Percentiles rank a stretch among this genome's conserved stretches.
These are phyloP conservation scores for Madurella mycetomatis DNA, from an alignment of 2,329 filamentous ascomycete genomes.

Conservation along the genomic window DNA sequence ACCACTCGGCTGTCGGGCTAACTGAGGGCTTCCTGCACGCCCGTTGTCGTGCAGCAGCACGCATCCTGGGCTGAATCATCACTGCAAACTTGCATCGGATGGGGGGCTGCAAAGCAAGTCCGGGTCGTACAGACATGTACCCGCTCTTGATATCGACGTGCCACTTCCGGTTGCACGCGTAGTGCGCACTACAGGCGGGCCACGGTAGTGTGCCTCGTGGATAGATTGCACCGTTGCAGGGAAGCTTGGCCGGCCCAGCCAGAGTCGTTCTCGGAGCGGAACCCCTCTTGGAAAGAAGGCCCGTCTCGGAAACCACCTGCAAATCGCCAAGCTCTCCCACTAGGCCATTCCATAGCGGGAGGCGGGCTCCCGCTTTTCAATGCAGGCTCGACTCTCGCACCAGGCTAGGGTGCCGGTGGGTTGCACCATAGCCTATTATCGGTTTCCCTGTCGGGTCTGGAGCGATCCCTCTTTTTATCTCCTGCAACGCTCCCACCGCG, in stretches of 20 bases:
- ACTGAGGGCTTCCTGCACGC: slow-evolving; percentile 2
- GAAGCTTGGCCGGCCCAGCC: background rate
- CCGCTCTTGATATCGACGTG: no score
- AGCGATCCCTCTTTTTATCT: slow-evolving; percentile 21
- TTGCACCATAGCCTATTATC: slow-evolving; percentile 18
- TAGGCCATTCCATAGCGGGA: slow-evolving; percentile 21
- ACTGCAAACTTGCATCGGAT: background rate
- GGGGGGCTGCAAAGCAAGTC: no score
- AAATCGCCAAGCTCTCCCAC: slow-evolving; percentile 13
- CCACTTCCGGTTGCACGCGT: no score
- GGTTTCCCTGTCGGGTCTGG: slow-evolving; percentile 8
- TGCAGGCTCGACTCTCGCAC: slow-evolving; percentile 18
- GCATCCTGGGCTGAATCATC: slow-evolving; percentile 6
- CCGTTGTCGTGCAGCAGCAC: slow-evolving; percentile 16
- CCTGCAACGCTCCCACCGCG: slow-evolving; percentile 16
- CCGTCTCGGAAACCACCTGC: slow-evolving; percentile 14
- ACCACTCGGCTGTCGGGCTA: no score
- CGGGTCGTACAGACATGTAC: no score
- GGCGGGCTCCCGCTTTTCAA: slow-evolving; percentile 27
- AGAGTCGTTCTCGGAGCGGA: slow-evolving; percentile 15
- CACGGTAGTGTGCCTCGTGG: background rate
- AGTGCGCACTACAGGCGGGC: background rate
- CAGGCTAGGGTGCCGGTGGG: slow-evolving; percentile 20
- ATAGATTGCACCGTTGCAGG: slow-evolving; percentile 14
- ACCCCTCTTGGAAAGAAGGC: slow-evolving; percentile 16